Evolutionary conservation across 495 filamentous ascomycete genomes (phyloP), one percentile per base, ranked within the genome.

Genomic region (Neurospora tetraspora): DNA sequence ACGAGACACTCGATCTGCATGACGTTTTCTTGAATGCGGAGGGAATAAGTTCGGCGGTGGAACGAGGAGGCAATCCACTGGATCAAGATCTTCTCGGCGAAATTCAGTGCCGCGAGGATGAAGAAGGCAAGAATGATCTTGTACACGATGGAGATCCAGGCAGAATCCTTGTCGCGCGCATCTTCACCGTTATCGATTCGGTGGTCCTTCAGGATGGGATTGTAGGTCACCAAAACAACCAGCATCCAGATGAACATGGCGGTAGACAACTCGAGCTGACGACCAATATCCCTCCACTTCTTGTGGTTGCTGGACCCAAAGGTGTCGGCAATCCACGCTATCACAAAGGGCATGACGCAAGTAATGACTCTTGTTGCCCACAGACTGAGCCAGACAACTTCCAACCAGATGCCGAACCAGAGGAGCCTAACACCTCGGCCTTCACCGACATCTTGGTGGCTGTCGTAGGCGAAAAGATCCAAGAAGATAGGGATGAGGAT

Each of bases 371-470:
- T 79, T 0, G 91, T 91, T 36, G 89, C 91, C 96, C 96, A 98
- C 0, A 98, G 84, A 3, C 93, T 93, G 53, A 97, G 83, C 95
- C 95, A 98, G 59, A 98, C 88, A 34, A 97, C 91, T 79, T 97
- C 92, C 68, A 98, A 85, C 95, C 95, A 98, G 68, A 98, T 92
- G 59, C 92, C 90, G 74, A 98, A 98, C 95, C 95, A 98, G 69
- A 93, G 83, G 71, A 98, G 78, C 73, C 87, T 71, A 3, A 97
- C 93, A 40, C 90, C 94, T 3, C 94, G 95, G 9, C 93, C 89
- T 23, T 83, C 90, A 4, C 91, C 88, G 18, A 84, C 81, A 11
- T 83, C 75, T 31, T 79, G 74, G 8, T 79, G 43, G 1, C 77
- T 47, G 11, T 86, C 85, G 75, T 89, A 92, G 8, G 88, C 77